These are phyloP conservation scores for Rosa lucieae DNA, from an alignment of 306 rosid species.

Conservation along the genomic window DNA sequence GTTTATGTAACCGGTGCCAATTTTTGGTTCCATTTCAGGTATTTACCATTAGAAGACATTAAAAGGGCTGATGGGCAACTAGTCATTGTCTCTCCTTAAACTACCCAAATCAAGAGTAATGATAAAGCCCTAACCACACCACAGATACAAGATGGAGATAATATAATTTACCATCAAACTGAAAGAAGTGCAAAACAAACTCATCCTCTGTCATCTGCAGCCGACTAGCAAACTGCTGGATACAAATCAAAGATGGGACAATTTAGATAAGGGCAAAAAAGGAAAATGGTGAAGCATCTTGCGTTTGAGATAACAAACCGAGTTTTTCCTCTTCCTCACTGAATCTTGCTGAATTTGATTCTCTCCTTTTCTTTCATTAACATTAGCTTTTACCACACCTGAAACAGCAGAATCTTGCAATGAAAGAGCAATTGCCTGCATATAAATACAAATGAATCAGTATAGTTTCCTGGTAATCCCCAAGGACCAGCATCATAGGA, in stretches of 20 bases:
- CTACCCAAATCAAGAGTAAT: background rate
- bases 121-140: background rate
- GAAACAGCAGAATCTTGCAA: conserved; percentile 47
- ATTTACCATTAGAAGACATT: background rate
- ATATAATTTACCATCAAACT: conserved; percentile 72
- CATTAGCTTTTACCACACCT: conserved; percentile 18
- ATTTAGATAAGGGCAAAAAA: background rate
- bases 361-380: conserved; percentile 36
- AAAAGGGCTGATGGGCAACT: background rate
- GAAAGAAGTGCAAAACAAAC: conserved; percentile 67
- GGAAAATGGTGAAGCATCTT: conserved; percentile 9
- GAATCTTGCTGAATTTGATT: conserved; percentile 41
- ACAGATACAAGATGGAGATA: conserved; percentile 16
- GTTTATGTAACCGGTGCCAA: background rate
- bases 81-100: background rate
- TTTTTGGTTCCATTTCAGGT: background rate
- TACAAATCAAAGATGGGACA: conserved; percentile 14
- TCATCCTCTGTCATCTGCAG: conserved; percentile 89
- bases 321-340: conserved; percentile 66
- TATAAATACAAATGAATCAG: conserved; percentile 29
- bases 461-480: conserved; percentile 12
- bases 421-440: conserved; percentile 85
- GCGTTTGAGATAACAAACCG: conserved; percentile 42
- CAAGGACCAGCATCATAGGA: conserved; percentile 1
- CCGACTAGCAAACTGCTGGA: conserved; percentile 67